phyloP scores from a whole-genome alignment of 306 rosid genomes.

The Cajanus cajan region DNA sequence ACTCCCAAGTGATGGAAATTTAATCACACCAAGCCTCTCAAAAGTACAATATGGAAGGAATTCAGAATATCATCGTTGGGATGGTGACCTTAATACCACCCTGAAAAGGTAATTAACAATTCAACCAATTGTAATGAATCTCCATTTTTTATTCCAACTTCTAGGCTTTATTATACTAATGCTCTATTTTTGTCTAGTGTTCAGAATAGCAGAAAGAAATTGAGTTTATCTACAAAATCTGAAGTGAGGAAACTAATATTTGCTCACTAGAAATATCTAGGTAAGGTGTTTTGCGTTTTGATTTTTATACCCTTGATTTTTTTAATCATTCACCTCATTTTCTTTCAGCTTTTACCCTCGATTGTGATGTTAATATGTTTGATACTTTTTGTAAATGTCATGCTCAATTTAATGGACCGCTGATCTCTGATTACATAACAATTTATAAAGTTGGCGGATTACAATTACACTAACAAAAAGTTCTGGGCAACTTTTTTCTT shows the following conservation, averaged over 20 bases:
- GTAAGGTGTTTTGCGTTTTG: not conserved
- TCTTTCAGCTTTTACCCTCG: not conserved
- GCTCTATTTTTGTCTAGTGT: not conserved
- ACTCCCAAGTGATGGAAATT: not conserved
- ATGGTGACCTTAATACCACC: conserved; percentile 13
- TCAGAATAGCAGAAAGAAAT: not conserved
- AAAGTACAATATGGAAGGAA: not conserved
- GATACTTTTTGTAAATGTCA: not conserved
- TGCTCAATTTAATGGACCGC: not conserved
- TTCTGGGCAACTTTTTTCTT: not conserved
- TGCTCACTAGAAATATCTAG: not conserved
- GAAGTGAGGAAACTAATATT: not conserved
- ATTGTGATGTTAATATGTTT: not conserved
- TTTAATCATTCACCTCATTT: not conserved
- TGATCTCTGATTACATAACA: not conserved
- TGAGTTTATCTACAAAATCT: not conserved
- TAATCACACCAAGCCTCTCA: not conserved
- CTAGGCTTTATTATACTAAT: not conserved
- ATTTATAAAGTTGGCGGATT: not conserved
- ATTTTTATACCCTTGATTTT: not conserved
- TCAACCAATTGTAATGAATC: not conserved
- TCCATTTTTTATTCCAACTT: not conserved
- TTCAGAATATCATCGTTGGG: not conserved
- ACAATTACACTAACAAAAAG: not conserved
- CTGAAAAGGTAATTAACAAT: not conserved